phyloP scores from a whole-genome alignment of 768 basidiomycete species.

The Podaxis sp. region DNA sequence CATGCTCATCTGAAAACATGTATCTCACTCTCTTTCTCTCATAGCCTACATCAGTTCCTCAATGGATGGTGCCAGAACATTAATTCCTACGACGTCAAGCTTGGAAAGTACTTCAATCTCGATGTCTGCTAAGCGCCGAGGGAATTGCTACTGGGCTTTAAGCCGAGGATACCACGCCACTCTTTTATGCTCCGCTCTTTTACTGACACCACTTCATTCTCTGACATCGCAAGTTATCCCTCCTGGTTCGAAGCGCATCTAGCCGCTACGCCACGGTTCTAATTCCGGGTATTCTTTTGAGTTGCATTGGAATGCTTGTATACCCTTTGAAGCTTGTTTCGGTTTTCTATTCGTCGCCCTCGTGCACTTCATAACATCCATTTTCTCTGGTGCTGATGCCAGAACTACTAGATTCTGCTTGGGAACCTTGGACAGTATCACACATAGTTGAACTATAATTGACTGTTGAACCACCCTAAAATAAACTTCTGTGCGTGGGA shows the following conservation, averaged over 20 bases:
- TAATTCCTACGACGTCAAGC: conserved; percentile 40
- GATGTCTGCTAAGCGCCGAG: conserved; percentile 17
- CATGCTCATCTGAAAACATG: background rate
- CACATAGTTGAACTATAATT: conserved; percentile 9
- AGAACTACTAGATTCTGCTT: background rate
- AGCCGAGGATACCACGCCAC: background rate
- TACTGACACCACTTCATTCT: background rate
- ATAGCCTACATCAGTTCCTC: conserved; percentile 61
- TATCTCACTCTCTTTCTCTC: background rate
- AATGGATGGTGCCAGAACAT: conserved; percentile 70
- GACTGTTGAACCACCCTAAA: background rate
- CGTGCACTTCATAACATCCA: background rate
- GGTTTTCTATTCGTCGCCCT: background rate
- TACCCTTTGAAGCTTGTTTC: background rate
- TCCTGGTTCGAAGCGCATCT: background rate
- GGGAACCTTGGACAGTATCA: background rate
- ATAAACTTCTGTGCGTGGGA: conserved; percentile 1
- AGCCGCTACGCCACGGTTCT: background rate
- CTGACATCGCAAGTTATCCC: background rate
- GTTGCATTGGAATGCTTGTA: background rate
- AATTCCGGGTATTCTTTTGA: background rate
- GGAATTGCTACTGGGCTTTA: background rate
- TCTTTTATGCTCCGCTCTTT: background rate
- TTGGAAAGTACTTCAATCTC: conserved; percentile 71
- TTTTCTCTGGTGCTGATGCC: background rate